Percentiles rank a stretch among this genome's conserved stretches.
These are phyloP conservation scores for Fomitopsis schrenkii DNA, from an alignment of 1,284 basidiomycete genomes.

Conservation along the genomic window DNA sequence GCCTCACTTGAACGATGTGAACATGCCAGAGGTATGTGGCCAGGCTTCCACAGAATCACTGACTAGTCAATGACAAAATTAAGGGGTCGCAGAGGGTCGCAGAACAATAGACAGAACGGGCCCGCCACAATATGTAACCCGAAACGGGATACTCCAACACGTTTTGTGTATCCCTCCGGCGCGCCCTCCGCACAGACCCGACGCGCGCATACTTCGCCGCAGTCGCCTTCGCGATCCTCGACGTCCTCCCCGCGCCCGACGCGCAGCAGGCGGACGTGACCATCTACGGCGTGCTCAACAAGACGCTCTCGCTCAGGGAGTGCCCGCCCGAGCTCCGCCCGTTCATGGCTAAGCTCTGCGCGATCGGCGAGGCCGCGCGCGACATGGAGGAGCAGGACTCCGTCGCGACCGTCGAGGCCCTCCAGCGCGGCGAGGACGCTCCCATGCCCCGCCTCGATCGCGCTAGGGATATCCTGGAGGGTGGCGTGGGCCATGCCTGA, in stretches of 20 bases:
- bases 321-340: slow-evolving; percentile 36
- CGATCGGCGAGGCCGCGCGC: slow-evolving; percentile 48
- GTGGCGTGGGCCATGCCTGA: slow-evolving; percentile 44
- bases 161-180: slow-evolving; percentile 49
- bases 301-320: slow-evolving; percentile 52
- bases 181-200: slow-evolving; percentile 55
- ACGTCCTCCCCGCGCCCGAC: slow-evolving; percentile 20
- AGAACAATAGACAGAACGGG: too few relatives aligned
- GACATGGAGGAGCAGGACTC: slow-evolving; percentile 58
- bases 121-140: too few relatives aligned
- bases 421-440: slow-evolving; percentile 40
- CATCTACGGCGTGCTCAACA: slow-evolving; percentile 58
- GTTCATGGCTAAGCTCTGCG: slow-evolving; percentile 23
- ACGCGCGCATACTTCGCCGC: slow-evolving; percentile 73
- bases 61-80: too few relatives aligned
- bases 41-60: too few relatives aligned
- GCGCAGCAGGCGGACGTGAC: slow-evolving; percentile 31
- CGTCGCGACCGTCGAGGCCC: slow-evolving; percentile 43
- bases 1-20: too few relatives aligned
- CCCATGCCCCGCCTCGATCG: slow-evolving; percentile 56
- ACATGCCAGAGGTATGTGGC: too few relatives aligned
- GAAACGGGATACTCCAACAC: too few relatives aligned
- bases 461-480: slow-evolving; percentile 53
- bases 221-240: slow-evolving; percentile 69
- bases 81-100: too few relatives aligned